Conservation (phyloP, 2,329 filamentous ascomycete species). For the Ceratocystiopsis sp. region DNA sequence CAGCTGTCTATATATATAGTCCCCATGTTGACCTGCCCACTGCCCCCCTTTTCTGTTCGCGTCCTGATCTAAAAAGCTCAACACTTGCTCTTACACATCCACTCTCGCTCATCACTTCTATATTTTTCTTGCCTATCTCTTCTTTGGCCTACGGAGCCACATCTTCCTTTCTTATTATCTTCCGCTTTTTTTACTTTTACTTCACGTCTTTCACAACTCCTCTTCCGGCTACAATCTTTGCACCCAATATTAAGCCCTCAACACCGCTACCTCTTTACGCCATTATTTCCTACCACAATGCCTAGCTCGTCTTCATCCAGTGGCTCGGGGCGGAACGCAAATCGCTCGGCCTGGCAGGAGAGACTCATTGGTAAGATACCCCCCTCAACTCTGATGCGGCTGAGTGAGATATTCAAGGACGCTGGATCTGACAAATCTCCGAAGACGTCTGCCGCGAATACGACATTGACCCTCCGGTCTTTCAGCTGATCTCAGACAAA, state of each 20-base stretch:
- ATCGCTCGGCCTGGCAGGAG: constrained; percentile 15
- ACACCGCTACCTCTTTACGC: not conserved
- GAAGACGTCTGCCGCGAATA: constrained; percentile 16
- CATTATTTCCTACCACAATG: not conserved
- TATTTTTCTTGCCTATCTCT: too few species aligned
- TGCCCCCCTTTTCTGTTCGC: too few species aligned
- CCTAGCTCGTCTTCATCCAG: constrained; percentile 6
- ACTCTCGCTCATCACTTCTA: too few species aligned
- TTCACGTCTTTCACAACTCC: too few species aligned
- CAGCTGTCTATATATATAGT: constrained; percentile 5
- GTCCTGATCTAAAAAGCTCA: too few species aligned
- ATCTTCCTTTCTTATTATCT: too few species aligned
- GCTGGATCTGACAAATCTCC: not conserved
- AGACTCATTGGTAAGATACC: constrained; percentile 15
- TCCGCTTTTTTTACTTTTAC: too few species aligned
- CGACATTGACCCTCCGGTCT: constrained; percentile 15
- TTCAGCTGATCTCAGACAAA: constrained; percentile 18
- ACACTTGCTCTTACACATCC: too few species aligned
- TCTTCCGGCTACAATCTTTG: too few species aligned
- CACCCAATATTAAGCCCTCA: too few species aligned
- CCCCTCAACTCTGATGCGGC: not conserved
- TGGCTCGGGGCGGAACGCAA: constrained; percentile 1
- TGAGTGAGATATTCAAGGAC: not conserved
- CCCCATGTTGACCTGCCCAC: constrained; percentile 1
- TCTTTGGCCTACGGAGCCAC: too few species aligned